These are phyloP conservation scores for Termitomyces sp. DNA, from an alignment of 768 basidiomycete genomes.

Conservation along the genomic window DNA sequence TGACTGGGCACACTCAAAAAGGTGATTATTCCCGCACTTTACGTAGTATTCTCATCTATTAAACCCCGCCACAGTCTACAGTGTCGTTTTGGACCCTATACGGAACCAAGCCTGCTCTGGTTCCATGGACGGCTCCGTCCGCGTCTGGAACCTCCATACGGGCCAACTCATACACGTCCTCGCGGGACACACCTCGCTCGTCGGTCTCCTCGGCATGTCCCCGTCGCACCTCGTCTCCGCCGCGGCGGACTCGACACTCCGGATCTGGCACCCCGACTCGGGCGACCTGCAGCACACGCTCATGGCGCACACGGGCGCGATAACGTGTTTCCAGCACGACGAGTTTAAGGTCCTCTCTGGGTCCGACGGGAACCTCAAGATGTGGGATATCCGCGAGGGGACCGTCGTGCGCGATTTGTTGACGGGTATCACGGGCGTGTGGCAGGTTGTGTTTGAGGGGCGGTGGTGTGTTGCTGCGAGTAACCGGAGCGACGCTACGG, in stretches of 20 bases:
- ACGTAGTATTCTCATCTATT: not conserved
- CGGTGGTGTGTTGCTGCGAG: slow-evolving; percentile 94
- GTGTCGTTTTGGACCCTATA: slow-evolving; percentile 82
- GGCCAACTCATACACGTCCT: slow-evolving; percentile 78
- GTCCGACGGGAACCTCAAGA: slow-evolving; percentile 92
- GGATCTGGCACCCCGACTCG: slow-evolving; percentile 89
- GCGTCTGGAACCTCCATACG: slow-evolving; percentile 84
- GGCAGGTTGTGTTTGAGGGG: slow-evolving; percentile 96
- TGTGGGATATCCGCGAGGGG: slow-evolving; percentile 95
- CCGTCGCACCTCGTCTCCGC: slow-evolving; percentile 90
- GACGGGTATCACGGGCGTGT: slow-evolving; percentile 89
- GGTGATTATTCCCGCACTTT: slow-evolving; percentile 37
- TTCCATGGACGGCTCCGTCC: slow-evolving; percentile 97
- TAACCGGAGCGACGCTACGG: slow-evolving; percentile 70
- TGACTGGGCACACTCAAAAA: slow-evolving; percentile 89
- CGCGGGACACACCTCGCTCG: slow-evolving; percentile 90
- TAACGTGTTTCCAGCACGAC: slow-evolving; percentile 98
- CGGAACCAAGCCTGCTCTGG: slow-evolving; percentile 93
- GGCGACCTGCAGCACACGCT: slow-evolving; percentile 79
- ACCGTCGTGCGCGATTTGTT: slow-evolving; percentile 81
- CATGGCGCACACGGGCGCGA: slow-evolving; percentile 92
- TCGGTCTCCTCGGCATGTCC: slow-evolving; percentile 87
- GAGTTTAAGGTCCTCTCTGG: slow-evolving; percentile 96
- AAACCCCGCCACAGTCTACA: slow-evolving; percentile 62
- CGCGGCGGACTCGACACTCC: slow-evolving; percentile 91